Percentiles rank a stretch among this genome's conserved stretches.
Conservation (phyloP, 441 rosid species). For the Sinapis alba region DNA sequence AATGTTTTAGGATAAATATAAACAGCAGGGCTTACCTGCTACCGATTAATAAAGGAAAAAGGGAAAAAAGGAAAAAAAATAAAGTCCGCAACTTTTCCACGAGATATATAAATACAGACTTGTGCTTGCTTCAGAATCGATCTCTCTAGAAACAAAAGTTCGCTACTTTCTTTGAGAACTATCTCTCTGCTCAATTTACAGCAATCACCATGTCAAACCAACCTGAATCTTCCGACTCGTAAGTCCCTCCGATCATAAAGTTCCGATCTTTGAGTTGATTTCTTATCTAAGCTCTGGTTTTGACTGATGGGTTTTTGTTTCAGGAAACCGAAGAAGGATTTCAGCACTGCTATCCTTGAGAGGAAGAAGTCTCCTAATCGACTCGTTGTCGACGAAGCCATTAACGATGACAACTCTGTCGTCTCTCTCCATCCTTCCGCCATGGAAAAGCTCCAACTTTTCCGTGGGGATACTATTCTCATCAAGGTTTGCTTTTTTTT, state of each 20-base stretch:
- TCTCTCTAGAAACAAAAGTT: conserved; percentile 23
- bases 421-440: conserved; percentile 78
- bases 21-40: neutral
- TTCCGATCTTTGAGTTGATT: conserved; percentile 14
- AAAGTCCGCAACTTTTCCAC: neutral
- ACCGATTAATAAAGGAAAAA: neutral
- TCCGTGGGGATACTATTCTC: conserved; percentile 85
- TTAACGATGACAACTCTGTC: conserved; percentile 86
- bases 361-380: conserved; percentile 87
- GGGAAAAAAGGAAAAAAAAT: neutral
- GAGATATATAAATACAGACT: no score
- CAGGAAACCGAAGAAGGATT: conserved; percentile 79
- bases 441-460: conserved; percentile 95
- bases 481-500: conserved; percentile 56
- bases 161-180: neutral
- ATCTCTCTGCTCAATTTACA: neutral
- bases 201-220: conserved; percentile 59
- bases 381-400: conserved; percentile 85
- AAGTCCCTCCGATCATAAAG: conserved; percentile 38
- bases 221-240: conserved; percentile 90
- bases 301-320: conserved; percentile 8
- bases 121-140: neutral
- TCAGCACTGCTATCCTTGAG: conserved; percentile 89
- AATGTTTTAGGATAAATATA: neutral
- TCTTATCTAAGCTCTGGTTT: neutral